Evolutionary conservation across 495 filamentous ascomycete species (phyloP).

Genomic region (Oleoguttula mirabilis): DNA sequence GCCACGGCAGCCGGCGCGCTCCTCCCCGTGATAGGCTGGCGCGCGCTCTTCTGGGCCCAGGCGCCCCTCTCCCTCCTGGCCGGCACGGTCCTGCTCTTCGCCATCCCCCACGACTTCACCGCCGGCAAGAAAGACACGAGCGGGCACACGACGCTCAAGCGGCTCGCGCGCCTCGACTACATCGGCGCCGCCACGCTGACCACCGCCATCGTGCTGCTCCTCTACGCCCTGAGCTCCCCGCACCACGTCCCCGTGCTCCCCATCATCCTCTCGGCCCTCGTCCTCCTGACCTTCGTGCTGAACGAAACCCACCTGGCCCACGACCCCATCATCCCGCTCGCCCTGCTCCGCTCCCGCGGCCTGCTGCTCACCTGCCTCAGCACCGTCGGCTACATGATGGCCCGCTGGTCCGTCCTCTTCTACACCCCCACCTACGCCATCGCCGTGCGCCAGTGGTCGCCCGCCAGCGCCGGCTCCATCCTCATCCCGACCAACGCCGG

Average conservation of each 20-base stretch:
- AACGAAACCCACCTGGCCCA: conserved; percentile 44
- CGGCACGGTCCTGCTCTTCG: conserved; percentile 45
- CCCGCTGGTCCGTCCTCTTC: conserved; percentile 66
- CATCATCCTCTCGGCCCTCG: conserved; percentile 42
- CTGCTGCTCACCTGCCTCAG: conserved; percentile 56
- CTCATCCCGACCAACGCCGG: conserved; percentile 65
- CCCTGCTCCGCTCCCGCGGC: conserved; percentile 48
- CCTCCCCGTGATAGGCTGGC: conserved; percentile 52
- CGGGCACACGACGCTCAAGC: conserved; percentile 23
- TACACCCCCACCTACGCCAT: conserved; percentile 65
- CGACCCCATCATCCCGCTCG: conserved; percentile 60
- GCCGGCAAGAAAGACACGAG: conserved; percentile 11
- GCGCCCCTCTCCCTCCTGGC: conserved; percentile 44
- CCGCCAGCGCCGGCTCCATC: conserved; percentile 55
- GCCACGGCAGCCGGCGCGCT: conserved; percentile 58
- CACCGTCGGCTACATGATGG: conserved; percentile 60
- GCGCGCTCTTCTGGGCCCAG: conserved; percentile 57
- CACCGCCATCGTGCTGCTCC: conserved; percentile 44
- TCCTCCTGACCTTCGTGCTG: conserved; percentile 45
- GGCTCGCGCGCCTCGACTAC: conserved; percentile 54
- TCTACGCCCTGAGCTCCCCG: conserved; percentile 51
- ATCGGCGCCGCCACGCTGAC: conserved; percentile 51
- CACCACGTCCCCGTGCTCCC: conserved; percentile 43
- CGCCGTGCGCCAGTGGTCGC: conserved; percentile 51
- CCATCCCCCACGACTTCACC: conserved; percentile 38